Percentiles rank a stretch among this genome's conserved stretches.
Evolutionary conservation across 2,329 filamentous ascomycete species (phyloP).

Genomic region (Ceratocystis smalleyi): DNA sequence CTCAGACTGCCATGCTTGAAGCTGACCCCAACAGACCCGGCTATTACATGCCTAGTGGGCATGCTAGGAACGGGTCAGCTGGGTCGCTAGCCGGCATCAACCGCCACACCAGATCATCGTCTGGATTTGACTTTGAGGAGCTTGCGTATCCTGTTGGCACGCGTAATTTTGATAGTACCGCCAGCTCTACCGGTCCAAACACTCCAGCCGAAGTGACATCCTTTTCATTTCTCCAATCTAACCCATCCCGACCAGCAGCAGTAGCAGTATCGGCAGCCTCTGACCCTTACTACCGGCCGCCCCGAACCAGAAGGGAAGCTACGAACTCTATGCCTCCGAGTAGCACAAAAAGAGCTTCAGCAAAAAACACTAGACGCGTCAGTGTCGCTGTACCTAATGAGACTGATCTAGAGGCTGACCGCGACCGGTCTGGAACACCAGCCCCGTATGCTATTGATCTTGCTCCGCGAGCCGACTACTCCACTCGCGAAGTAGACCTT

Average conservation of each 20-base stretch:
- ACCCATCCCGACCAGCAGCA: slow-evolving; percentile 31
- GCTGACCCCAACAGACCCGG: slow-evolving; percentile 49
- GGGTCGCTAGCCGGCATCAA: slow-evolving; percentile 33
- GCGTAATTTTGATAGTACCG: slow-evolving; percentile 37
- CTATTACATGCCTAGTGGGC: slow-evolving; percentile 38
- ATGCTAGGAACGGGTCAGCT: slow-evolving; percentile 45
- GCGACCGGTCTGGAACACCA: slow-evolving; percentile 31
- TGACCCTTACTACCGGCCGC: slow-evolving; percentile 82
- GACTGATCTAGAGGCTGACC: slow-evolving; percentile 28
- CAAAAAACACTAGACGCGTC: slow-evolving; percentile 25
- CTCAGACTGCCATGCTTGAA: slow-evolving; percentile 65
- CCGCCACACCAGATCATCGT: slow-evolving; percentile 37
- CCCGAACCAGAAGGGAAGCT: slow-evolving; percentile 52
- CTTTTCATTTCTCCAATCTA: slow-evolving; percentile 53
- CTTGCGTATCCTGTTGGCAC: slow-evolving; percentile 26
- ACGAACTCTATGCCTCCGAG: slow-evolving; percentile 22
- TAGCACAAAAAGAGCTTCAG: slow-evolving; percentile 18
- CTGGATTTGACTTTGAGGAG: slow-evolving; percentile 38
- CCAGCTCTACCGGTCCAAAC: slow-evolving; percentile 54
- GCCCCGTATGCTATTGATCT: slow-evolving; percentile 30
- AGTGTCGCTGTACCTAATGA: slow-evolving; percentile 28
- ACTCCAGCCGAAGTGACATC: slow-evolving; percentile 55
- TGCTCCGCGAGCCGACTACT: slow-evolving; percentile 62
- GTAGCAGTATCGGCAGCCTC: slow-evolving; percentile 34
- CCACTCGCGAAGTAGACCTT: slow-evolving; percentile 87